A percentile compares a stretch with the other conserved stretches of the same genome.
Conservation (phyloP, 1,284 basidiomycete genomes). For the Sparassis latifolia region DNA sequence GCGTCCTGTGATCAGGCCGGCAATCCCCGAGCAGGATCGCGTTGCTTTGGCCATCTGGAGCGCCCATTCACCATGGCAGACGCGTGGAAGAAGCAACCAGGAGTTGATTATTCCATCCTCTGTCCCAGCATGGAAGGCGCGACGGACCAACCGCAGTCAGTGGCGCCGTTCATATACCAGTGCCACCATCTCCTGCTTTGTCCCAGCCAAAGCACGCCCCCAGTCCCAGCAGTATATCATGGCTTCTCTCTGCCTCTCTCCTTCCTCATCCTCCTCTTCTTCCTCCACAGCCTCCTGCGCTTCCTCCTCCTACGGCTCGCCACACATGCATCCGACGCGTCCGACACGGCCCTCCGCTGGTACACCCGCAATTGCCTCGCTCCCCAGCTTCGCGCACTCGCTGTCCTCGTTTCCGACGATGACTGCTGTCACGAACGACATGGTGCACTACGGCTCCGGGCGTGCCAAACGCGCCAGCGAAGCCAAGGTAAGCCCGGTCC, state of each 20-base stretch:
- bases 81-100: slow-evolving; percentile 2
- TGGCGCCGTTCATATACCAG: slow-evolving; percentile 16
- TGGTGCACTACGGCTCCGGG: slow-evolving; percentile 26
- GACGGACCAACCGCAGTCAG: slow-evolving; percentile 9
- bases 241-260: not conserved
- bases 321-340: slow-evolving; percentile 9
- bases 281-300: slow-evolving; percentile 10
- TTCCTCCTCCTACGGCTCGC: not conserved
- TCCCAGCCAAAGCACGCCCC: too few species aligned
- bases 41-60: slow-evolving; percentile 7
- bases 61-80: slow-evolving; percentile 10
- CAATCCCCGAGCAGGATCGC: slow-evolving; percentile 11
- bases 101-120: not conserved
- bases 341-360: slow-evolving; percentile 2
- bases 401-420: slow-evolving; percentile 26
- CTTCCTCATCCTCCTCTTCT: slow-evolving; percentile 5
- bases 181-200: slow-evolving; percentile 12
- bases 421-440: slow-evolving; percentile 26
- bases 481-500: slow-evolving; percentile 19
- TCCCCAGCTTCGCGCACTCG: slow-evolving; percentile 28
- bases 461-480: slow-evolving; percentile 23
- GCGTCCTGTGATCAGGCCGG: slow-evolving; percentile 5
- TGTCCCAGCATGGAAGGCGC: slow-evolving; percentile 5
- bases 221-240: too few species aligned
- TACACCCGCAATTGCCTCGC: slow-evolving; percentile 18